Evolutionary conservation across 2,329 filamentous ascomycete species (phyloP).

Genomic region (Botrytis cinerea): DNA sequence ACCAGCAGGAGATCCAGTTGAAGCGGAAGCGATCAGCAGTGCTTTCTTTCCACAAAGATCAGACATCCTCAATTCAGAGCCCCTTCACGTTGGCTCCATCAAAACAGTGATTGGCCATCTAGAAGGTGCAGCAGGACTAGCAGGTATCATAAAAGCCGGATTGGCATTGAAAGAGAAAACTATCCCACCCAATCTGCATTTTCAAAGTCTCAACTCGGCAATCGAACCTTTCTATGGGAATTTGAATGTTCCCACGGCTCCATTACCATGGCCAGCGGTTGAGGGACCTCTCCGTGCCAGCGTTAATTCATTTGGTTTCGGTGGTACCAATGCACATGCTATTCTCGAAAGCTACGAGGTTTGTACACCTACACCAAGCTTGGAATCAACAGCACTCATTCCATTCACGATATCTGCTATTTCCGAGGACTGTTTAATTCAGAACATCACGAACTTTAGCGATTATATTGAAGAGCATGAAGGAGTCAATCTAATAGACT

Average conservation of each 20-base stretch:
- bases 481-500: background rate
- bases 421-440: slow-evolving; percentile 25
- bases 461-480: background rate
- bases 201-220: slow-evolving; percentile 43
- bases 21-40: slow-evolving; percentile 28
- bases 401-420: slow-evolving; percentile 32
- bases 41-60: slow-evolving; percentile 24
- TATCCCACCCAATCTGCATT: slow-evolving; percentile 41
- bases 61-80: background rate
- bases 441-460: slow-evolving; percentile 16
- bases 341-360: slow-evolving; percentile 44
- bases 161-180: slow-evolving; percentile 36
- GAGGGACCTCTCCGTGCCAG: slow-evolving; percentile 28
- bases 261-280: slow-evolving; percentile 39
- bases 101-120: slow-evolving; percentile 39
- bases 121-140: slow-evolving; percentile 40
- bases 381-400: background rate
- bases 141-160: slow-evolving; percentile 39
- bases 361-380: slow-evolving; percentile 32
- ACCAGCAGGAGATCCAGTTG: slow-evolving; percentile 31
- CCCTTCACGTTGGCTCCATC: slow-evolving; percentile 31
- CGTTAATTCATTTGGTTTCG: slow-evolving; percentile 47
- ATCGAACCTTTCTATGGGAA: slow-evolving; percentile 33
- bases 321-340: slow-evolving; percentile 51
- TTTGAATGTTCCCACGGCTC: slow-evolving; percentile 29